These are phyloP conservation scores for Lecanosticta acicola DNA, from an alignment of 2,329 filamentous ascomycete species.

Conservation along the genomic window DNA sequence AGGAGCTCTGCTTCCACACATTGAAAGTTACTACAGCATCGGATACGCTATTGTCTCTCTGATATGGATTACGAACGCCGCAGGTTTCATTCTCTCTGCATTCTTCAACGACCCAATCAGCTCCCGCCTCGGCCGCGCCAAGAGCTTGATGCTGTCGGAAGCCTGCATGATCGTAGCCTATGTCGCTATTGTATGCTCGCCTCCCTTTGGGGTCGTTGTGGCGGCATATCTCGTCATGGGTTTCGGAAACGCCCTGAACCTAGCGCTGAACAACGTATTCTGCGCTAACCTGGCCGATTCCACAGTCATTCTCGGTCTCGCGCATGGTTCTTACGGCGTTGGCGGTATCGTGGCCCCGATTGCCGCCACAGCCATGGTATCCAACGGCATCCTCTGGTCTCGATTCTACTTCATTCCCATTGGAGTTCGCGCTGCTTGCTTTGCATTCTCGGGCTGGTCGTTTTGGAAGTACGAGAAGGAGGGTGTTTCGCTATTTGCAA, in stretches of 20 bases:
- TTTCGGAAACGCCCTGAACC: slow-evolving; percentile 46
- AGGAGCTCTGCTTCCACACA: slow-evolving; percentile 74
- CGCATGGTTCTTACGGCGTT: slow-evolving; percentile 59
- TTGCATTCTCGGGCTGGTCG: slow-evolving; percentile 57
- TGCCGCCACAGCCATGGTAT: slow-evolving; percentile 67
- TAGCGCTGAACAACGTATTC: slow-evolving; percentile 54
- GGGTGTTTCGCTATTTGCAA: slow-evolving; percentile 39
- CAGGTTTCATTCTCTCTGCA: slow-evolving; percentile 68
- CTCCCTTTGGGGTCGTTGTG: slow-evolving; percentile 65
- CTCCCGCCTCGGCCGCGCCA: slow-evolving; percentile 58
- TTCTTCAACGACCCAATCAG: slow-evolving; percentile 62
- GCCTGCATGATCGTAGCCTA: slow-evolving; percentile 56
- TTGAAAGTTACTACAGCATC: slow-evolving; percentile 69
- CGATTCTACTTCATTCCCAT: slow-evolving; percentile 67
- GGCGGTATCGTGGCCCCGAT: slow-evolving; percentile 59
- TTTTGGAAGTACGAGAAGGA: slow-evolving; percentile 68
- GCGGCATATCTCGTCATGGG: slow-evolving; percentile 56
- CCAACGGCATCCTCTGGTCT: slow-evolving; percentile 58
- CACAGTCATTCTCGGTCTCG: slow-evolving; percentile 51
- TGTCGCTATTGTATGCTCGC: slow-evolving; percentile 58
- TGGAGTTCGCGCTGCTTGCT: slow-evolving; percentile 51
- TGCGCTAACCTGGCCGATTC: slow-evolving; percentile 49
- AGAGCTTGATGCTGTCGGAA: slow-evolving; percentile 56
- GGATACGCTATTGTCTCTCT: slow-evolving; percentile 74
- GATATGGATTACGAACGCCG: slow-evolving; percentile 53